A percentile compares a stretch with the other conserved stretches of the same genome.
Evolutionary conservation across 495 filamentous ascomycete genomes (phyloP).

Genomic region (Penicillium bialowiezense): DNA sequence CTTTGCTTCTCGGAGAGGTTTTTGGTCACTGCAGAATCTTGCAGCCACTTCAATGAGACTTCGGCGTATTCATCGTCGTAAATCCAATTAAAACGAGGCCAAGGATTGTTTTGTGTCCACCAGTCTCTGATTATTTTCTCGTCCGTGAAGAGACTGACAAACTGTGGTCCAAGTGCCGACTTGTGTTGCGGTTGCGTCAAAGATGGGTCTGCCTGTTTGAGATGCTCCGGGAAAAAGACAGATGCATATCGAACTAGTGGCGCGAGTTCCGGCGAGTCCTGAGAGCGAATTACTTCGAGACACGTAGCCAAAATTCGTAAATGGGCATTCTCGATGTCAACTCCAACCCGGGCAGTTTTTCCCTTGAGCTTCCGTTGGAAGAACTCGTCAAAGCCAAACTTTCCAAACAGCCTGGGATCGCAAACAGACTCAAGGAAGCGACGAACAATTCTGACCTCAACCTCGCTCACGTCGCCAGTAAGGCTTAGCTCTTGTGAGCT

Average conservation of each 20-base stretch:
- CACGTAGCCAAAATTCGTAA: conserved; percentile 5
- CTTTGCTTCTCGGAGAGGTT: conserved; percentile 10
- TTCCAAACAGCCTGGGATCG: conserved; percentile 14
- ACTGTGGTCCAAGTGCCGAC: conserved; percentile 8
- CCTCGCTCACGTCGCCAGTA: conserved; percentile 9
- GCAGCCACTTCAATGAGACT: conserved; percentile 15
- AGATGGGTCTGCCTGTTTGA: conserved; percentile 7
- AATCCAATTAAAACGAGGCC: conserved; percentile 8
- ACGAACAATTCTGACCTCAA: conserved; percentile 15
- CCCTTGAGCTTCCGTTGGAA: conserved; percentile 18
- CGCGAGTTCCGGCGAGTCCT: not conserved
- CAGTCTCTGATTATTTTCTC: conserved; percentile 6
- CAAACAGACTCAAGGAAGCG: conserved; percentile 18
- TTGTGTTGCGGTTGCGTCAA: conserved; percentile 12
- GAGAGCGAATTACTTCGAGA: not conserved
- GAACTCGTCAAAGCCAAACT: conserved; percentile 19
- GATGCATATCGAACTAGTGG: conserved; percentile 4
- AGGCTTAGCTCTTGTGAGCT: not conserved
- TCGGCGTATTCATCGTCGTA: conserved; percentile 6
- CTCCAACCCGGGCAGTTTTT: conserved; percentile 6
- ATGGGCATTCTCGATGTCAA: conserved; percentile 10
- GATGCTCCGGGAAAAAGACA: conserved; percentile 2
- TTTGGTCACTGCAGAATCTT: conserved; percentile 19
- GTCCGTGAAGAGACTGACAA: conserved; percentile 12
- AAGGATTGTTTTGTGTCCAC: conserved; percentile 4